These are phyloP conservation scores for Fusarium sp. DNA, from an alignment of 2,329 filamentous ascomycete species.

Conservation along the genomic window DNA sequence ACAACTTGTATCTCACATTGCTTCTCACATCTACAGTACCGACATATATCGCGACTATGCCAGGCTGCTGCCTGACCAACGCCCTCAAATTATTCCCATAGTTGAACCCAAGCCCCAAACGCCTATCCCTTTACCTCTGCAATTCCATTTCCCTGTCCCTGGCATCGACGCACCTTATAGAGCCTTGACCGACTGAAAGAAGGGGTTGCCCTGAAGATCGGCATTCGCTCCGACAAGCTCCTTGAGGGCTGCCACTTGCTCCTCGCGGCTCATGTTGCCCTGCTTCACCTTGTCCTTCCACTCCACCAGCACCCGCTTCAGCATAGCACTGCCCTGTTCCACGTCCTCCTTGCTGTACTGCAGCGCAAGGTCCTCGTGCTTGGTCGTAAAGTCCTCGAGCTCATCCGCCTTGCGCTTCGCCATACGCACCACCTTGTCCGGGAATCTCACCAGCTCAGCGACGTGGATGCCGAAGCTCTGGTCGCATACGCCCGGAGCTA, in stretches of 20 bases:
- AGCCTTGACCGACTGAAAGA: conserved; percentile 75
- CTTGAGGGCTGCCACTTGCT: conserved; percentile 83
- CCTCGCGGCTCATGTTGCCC: conserved; percentile 73
- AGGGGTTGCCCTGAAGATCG: conserved; percentile 72
- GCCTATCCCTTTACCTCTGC: conserved; percentile 8
- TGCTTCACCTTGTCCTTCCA: conserved; percentile 85
- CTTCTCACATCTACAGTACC: not conserved
- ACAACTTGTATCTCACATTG: conserved; percentile 12
- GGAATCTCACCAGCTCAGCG: conserved; percentile 95
- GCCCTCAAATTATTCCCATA: conserved; percentile 14
- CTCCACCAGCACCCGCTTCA: conserved; percentile 84
- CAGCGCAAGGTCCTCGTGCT: conserved; percentile 72
- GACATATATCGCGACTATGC: conserved; percentile 7
- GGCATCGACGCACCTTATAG: conserved; percentile 51
- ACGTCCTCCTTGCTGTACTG: conserved; percentile 86
- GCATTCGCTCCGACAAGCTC: conserved; percentile 82
- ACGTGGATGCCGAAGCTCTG: conserved; percentile 99
- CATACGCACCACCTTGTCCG: conserved; percentile 97
- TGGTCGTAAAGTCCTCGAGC: conserved; percentile 92
- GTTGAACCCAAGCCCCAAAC: conserved; percentile 22
- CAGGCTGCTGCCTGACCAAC: conserved; percentile 6
- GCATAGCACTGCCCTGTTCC: conserved; percentile 84
- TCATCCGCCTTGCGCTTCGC: conserved; percentile 99
- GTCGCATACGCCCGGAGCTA: conserved; percentile 94
- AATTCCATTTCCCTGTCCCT: not conserved